These are phyloP conservation scores for Hippophae tibetana DNA, from an alignment of 306 rosid genomes.

Conservation along the genomic window DNA sequence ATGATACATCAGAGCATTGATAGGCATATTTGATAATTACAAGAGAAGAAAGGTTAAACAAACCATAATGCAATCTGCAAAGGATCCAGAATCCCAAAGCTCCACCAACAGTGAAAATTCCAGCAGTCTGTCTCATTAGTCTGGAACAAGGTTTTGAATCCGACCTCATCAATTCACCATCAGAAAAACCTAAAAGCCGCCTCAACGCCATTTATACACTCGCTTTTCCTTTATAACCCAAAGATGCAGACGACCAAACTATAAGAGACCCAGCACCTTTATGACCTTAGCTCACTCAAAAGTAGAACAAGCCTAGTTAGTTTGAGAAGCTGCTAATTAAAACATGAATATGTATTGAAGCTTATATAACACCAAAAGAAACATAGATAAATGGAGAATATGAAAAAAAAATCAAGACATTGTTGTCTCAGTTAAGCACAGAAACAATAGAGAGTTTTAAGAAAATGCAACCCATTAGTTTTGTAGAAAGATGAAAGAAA, in stretches of 20 bases:
- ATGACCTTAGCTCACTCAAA: slow-evolving; percentile 1
- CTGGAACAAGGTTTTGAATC: slow-evolving; percentile 82
- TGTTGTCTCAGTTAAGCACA: no score
- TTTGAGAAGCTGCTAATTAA: background rate
- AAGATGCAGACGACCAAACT: background rate
- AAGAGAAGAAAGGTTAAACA: slow-evolving; percentile 19
- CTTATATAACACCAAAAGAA: background rate
- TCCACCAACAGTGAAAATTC: slow-evolving; percentile 75
- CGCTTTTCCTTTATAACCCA: slow-evolving; percentile 20
- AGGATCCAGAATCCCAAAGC: slow-evolving; percentile 82
- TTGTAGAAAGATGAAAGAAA: background rate
- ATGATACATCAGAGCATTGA: background rate
- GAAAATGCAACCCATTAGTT: background rate
- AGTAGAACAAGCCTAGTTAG: background rate
- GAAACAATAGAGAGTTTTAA: background rate
- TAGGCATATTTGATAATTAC: no score
- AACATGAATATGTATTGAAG: background rate
- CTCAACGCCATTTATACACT: slow-evolving; percentile 59
- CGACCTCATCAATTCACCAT: slow-evolving; percentile 80
- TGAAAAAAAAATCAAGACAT: no score
- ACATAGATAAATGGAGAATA: background rate
- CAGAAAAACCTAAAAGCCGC: slow-evolving; percentile 63
- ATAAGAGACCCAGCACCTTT: no score
- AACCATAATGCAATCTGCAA: slow-evolving; percentile 81
- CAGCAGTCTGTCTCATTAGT: slow-evolving; percentile 80